Evolutionary conservation across 2,329 filamentous ascomycete genomes (phyloP), one percentile per base, ranked within the genome.

Genomic region (Scytalidium sp.): DNA sequence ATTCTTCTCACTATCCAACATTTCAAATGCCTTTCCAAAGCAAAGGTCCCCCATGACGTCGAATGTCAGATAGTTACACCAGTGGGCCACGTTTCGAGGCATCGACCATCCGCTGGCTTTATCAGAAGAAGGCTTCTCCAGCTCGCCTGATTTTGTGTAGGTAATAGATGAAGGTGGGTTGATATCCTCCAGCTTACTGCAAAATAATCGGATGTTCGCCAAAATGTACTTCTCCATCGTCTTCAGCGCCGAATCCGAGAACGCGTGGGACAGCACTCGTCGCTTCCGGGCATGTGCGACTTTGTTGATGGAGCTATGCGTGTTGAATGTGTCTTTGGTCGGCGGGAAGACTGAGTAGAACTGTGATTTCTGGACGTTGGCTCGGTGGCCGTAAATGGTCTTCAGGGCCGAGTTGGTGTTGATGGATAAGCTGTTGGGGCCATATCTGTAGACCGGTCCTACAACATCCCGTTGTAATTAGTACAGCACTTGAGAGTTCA

Each of bases 341-440:
- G 87, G 83, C 1, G 84, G 83, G 64, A 88, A 89, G 39, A 83
- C 84, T 56, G 87, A 79, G 71, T 90, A 90, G 70, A 89, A 89
- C 57, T 84, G 77, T 39, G 84, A 78, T 70, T 90, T 89, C 67
- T 77, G 72, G 23, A 85, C 80, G 52, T 84, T 84, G 64, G 79
- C 67, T 44, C 74, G 74, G 71, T 83, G 81, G 56, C 83, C 81
- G 67, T 86, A 84, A 53, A 87, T 85, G 17, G 83, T 78, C 64
- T 82, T 81, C 50, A 89, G 72, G 1, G 87, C 85, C 7, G 78
- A 77, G 53, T 79, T 79, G 48, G 83, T 85, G 74, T 94, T 93
- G 71, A 95, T 81, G 1, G 85, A 89, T 40, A 96, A 71, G 52
- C 81, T 82, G 67, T 90, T 90, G 41, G 90, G 90, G 0, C 87